Conservation (phyloP, 179 eudicot species). For the Silene vulgaris region DNA sequence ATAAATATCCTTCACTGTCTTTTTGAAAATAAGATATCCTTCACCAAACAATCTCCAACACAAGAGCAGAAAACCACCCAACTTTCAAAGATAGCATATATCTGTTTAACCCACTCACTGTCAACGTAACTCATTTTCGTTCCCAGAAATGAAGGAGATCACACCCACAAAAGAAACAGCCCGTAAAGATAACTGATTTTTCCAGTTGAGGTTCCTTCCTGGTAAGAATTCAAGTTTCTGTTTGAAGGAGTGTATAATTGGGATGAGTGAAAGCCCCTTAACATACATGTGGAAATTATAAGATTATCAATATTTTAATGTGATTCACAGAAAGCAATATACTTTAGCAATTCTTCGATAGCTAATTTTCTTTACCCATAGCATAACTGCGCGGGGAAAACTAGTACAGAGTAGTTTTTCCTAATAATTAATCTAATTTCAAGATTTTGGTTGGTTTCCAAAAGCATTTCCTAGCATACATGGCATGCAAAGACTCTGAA, state of each 20-base stretch:
- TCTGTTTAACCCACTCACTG: not conserved
- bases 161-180: not conserved
- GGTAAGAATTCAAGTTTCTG: not conserved
- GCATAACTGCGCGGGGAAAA: not conserved
- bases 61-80: not conserved
- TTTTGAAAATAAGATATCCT: not conserved
- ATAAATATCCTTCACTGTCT: not conserved
- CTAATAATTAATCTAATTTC: conserved; percentile 3
- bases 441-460: not conserved
- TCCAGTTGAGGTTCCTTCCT: not conserved
- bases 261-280: conserved; percentile 1
- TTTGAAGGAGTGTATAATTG: not conserved
- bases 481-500: conserved; percentile 2
- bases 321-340: not conserved
- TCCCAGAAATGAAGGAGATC: not conserved
- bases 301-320: not conserved
- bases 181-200: not conserved
- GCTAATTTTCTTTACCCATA: not conserved
- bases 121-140: not conserved
- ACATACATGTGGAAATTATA: not conserved
- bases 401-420: not conserved
- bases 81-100: not conserved
- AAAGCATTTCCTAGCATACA: not conserved
- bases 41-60: not conserved
- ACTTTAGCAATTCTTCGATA: not conserved